Evolutionary conservation across 805 yeast species (phyloP).

Genomic region (Metschnikowia henanensis): DNA sequence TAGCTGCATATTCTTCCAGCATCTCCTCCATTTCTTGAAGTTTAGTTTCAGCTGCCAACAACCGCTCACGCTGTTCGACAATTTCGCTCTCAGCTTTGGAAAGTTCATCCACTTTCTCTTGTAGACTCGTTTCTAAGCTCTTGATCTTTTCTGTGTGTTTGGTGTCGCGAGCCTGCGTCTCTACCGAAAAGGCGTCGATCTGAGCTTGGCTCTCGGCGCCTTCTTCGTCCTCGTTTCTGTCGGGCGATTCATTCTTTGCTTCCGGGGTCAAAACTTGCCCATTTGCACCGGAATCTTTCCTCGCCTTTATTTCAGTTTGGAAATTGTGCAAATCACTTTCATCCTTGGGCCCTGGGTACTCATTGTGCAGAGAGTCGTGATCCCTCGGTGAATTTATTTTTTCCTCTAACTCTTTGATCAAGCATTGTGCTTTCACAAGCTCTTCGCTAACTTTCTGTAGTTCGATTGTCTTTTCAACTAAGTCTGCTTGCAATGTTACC

Average conservation of each 20-base stretch:
- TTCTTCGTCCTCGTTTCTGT: too few relatives aligned
- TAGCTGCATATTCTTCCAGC: not conserved
- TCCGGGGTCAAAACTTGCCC: too few relatives aligned
- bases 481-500: not conserved
- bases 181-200: not conserved
- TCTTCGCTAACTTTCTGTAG: not conserved
- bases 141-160: not conserved
- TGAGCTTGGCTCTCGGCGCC: not conserved
- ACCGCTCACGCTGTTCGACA: not conserved
- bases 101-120: conserved; percentile 1
- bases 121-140: not conserved
- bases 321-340: too few relatives aligned
- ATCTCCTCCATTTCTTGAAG: conserved; percentile 8
- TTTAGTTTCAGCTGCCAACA: not conserved
- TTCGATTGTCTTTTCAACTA: not conserved
- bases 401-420: not conserved
- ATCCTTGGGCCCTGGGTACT: not conserved
- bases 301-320: too few relatives aligned
- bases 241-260: too few relatives aligned
- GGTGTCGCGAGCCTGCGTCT: not conserved
- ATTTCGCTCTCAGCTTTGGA: not conserved
- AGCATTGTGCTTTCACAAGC: not conserved
- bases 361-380: not conserved
- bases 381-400: not conserved
- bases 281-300: too few relatives aligned